These are phyloP conservation scores for Aspergillus bombycis DNA, from an alignment of 2,329 filamentous ascomycete genomes.

Conservation along the genomic window DNA sequence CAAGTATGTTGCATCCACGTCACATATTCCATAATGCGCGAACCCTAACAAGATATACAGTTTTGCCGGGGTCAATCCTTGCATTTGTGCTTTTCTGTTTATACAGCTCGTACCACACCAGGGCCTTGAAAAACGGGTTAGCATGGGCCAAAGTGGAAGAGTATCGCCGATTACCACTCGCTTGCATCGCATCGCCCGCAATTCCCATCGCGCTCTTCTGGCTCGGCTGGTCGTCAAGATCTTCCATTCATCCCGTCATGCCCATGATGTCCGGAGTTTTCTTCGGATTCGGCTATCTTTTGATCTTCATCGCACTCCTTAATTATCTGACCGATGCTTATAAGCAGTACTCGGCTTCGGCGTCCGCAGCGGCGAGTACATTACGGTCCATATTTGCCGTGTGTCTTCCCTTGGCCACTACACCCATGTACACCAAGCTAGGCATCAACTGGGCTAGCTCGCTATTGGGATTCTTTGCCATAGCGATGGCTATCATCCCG, in stretches of 20 bases:
- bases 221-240: slow-evolving; percentile 37
- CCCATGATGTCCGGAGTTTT: slow-evolving; percentile 62
- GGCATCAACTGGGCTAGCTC: slow-evolving; percentile 48
- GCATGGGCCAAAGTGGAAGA: slow-evolving; percentile 62
- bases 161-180: slow-evolving; percentile 69
- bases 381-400: slow-evolving; percentile 50
- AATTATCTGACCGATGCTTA: slow-evolving; percentile 74
- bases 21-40: background rate
- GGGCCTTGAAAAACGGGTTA: slow-evolving; percentile 51
- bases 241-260: slow-evolving; percentile 24
- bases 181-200: slow-evolving; percentile 68
- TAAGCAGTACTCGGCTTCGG: slow-evolving; percentile 65
- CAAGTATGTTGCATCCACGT: slow-evolving; percentile 21
- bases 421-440: slow-evolving; percentile 46
- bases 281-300: slow-evolving; percentile 60
- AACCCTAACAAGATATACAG: background rate
- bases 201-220: slow-evolving; percentile 52
- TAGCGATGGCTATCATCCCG: slow-evolving; percentile 23
- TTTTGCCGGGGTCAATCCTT: slow-evolving; percentile 63
- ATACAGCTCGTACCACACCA: slow-evolving; percentile 63
- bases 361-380: slow-evolving; percentile 56
- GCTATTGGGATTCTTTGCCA: slow-evolving; percentile 20
- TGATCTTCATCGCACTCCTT: slow-evolving; percentile 64
- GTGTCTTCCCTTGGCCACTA: slow-evolving; percentile 59
- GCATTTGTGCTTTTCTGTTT: slow-evolving; percentile 62